Base-by-base conservation (phyloP, 148 eudicot genomes). In the Rhododendron williamsianum region DNA sequence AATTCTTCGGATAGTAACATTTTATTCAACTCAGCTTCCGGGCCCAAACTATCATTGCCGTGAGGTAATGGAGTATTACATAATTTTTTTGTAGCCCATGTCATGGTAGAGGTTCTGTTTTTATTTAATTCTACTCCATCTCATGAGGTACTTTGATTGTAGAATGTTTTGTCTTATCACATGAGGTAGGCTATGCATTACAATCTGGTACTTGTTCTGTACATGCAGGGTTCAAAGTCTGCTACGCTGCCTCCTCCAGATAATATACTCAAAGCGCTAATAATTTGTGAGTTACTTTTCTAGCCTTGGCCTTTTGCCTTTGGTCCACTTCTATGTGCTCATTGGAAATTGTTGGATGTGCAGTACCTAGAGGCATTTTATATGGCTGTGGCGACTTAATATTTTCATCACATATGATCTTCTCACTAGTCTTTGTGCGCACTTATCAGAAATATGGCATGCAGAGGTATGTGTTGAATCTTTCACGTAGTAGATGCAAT, bases 21-120 rank as follows among this genome's bases (percentile, higher is more conserved):
- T 96, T 91, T 95, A 96, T 87, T 93, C 99, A 76, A 95, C 98
- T n/a, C 93, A 92, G 84, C 98, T 97, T 84, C 99, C 99, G 80
- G 99, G 99, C 82, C 99, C 99, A 85, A 95, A 94, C 87, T 95
- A 97, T 90, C 99, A 97, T 49, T 97, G 99, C 67, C 98, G 99
- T 12, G 98, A 97, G 98, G 99, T 95, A 92, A 86, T 35, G 6
- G 35, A 60, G 49, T 41, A 6, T 60, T 60, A 38, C 52, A 81
- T 27, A 16, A 81, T 60, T 18, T 56, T 33, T 8, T 33, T 38
- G 49, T 52, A 19, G 46, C 6, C 3, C 54, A 38, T 81, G 49
- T 23, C 25, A 25, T 81, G 33, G 23, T 10, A 35, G 52, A 11
- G 25, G 19, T 52, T 80, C 3, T 80, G 15, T 43, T 56, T 80